A percentile compares a stretch with the other conserved stretches of the same genome.
These are phyloP conservation scores for Plectranthus barbatus DNA, from an alignment of 257 asterid genomes.

Conservation along the genomic window DNA sequence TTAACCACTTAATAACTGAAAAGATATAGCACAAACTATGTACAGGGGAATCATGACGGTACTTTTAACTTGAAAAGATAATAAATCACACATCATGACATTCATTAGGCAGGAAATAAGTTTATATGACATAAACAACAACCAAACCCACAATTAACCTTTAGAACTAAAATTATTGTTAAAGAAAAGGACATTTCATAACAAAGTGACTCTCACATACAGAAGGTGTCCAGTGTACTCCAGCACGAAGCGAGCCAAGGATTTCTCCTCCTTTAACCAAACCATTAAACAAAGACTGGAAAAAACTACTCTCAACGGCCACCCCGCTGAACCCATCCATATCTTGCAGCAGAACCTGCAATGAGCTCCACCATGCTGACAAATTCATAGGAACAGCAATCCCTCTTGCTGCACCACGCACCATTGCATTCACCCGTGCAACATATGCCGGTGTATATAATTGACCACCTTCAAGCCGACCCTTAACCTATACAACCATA, in stretches of 20 bases:
- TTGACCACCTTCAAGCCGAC: slow-evolving; percentile 98
- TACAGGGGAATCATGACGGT: not conserved
- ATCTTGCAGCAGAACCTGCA: slow-evolving; percentile 73
- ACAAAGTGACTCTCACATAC: slow-evolving; percentile 40
- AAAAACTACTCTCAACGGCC: slow-evolving; percentile 79
- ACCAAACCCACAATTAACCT: not conserved
- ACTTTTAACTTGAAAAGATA: not conserved
- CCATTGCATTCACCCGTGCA: slow-evolving; percentile 90
- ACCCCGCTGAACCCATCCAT: slow-evolving; percentile 83
- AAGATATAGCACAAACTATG: not conserved
- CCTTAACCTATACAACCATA: slow-evolving; percentile 58
- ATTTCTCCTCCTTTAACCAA: slow-evolving; percentile 79
- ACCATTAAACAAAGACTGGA: slow-evolving; percentile 89
- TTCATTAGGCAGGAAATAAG: not conserved
- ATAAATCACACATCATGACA: not conserved
- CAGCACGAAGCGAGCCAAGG: slow-evolving; percentile 94
- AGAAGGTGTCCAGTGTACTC: slow-evolving; percentile 96
- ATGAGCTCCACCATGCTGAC: slow-evolving; percentile 76
- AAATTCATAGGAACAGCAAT: slow-evolving; percentile 81
- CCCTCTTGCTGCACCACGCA: slow-evolving; percentile 96
- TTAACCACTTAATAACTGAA: not conserved
- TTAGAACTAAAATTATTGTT: not conserved
- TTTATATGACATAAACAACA: not conserved
- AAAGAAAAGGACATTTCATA: not conserved
- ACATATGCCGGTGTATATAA: slow-evolving; percentile 97